Evolutionary conservation across 805 yeast genomes (phyloP).

Genomic region (Millerozyma acaciae): DNA sequence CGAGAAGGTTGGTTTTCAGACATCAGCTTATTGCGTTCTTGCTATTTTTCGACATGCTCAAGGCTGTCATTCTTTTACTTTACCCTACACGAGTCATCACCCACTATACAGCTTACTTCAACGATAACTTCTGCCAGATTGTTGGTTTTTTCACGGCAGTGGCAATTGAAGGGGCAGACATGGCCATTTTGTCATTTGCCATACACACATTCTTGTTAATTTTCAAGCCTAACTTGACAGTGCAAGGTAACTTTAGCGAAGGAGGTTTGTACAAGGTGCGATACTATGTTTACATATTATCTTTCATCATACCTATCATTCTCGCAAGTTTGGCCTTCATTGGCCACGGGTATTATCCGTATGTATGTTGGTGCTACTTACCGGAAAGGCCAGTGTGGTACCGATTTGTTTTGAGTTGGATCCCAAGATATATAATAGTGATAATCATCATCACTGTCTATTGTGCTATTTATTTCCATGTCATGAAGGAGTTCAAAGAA

Average conservation of each 20-base stretch:
- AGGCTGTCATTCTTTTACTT: conserved; percentile 63
- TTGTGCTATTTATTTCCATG: conserved; percentile 67
- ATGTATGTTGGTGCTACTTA: conserved; percentile 74
- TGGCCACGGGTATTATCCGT: conserved; percentile 51
- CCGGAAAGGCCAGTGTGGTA: conserved; percentile 74
- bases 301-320: conserved; percentile 58
- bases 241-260: conserved; percentile 45
- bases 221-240: conserved; percentile 51
- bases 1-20: conserved; percentile 57
- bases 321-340: conserved; percentile 74
- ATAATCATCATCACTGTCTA: conserved; percentile 62
- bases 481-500: conserved; percentile 54
- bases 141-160: conserved; percentile 81
- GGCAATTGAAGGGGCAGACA: conserved; percentile 80
- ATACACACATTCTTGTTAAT: conserved; percentile 74
- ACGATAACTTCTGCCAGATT: conserved; percentile 52
- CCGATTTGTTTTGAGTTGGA: conserved; percentile 72
- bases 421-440: conserved; percentile 68
- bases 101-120: conserved; percentile 41
- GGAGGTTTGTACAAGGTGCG: conserved; percentile 71
- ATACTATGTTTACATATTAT: conserved; percentile 51
- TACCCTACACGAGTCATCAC: conserved; percentile 61
- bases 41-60: conserved; percentile 68
- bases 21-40: conserved; percentile 68
- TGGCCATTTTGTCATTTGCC: conserved; percentile 79